phyloP scores from a whole-genome alignment of 177 flowering plant genomes.

The Vitis hybrid region DNA sequence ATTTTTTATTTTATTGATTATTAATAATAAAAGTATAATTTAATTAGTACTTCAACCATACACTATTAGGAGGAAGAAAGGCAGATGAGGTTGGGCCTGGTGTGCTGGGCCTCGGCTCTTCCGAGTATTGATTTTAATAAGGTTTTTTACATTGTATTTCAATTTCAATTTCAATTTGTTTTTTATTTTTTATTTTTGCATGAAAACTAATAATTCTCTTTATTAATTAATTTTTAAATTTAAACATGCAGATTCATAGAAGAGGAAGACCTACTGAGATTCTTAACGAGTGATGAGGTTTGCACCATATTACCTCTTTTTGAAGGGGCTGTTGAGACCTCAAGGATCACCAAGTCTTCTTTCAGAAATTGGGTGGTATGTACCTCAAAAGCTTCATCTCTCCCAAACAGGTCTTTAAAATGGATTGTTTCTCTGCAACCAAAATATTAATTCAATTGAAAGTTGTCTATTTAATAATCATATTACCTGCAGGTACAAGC shows the following conservation, averaged over 20 bases:
- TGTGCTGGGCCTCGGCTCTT: too few relatives aligned
- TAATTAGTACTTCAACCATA: too few relatives aligned
- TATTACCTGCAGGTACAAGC: conserved; percentile 25
- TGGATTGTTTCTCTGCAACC: too few relatives aligned
- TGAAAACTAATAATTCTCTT: neutral
- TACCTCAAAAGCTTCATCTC: neutral
- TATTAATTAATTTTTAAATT: neutral
- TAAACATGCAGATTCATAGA: conserved; percentile 36
- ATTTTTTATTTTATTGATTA: too few relatives aligned
- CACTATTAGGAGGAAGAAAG: too few relatives aligned
- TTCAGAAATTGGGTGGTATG: conserved; percentile 60
- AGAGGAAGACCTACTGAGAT: conserved; percentile 45
- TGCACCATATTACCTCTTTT: conserved; percentile 45
- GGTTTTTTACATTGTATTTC: too few relatives aligned
- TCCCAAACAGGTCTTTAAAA: neutral
- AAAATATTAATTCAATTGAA: too few relatives aligned
- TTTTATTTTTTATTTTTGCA: neutral
- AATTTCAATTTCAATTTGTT: too few relatives aligned
- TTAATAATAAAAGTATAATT: too few relatives aligned
- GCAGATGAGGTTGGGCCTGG: too few relatives aligned
- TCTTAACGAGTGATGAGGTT: conserved; percentile 36
- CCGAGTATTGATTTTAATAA: too few relatives aligned
- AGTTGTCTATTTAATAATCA: neutral
- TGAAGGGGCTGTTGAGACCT: conserved; percentile 49
- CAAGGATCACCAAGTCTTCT: conserved; percentile 37